Conservation (phyloP, 192 early-diverging fungal species). For the Coemansia sp. region DNA sequence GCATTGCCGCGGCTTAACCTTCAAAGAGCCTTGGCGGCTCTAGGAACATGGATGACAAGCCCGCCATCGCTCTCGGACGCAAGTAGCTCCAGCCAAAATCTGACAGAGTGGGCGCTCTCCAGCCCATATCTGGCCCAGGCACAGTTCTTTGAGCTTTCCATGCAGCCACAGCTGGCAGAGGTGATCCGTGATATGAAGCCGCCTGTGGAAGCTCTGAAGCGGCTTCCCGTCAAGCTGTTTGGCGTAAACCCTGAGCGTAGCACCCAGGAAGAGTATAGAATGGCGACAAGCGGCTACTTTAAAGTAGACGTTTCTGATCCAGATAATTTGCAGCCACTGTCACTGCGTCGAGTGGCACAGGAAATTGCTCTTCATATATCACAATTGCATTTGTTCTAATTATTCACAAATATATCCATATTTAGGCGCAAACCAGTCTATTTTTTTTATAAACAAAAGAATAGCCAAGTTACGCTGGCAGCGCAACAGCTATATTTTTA, state of each 20-base stretch:
- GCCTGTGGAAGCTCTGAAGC: background rate
- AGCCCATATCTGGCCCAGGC: constrained; percentile 29
- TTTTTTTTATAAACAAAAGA: too few species aligned
- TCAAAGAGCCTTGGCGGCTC: constrained; percentile 22
- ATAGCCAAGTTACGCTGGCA: too few species aligned
- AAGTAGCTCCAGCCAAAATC: constrained; percentile 7
- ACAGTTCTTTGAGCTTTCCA: constrained; percentile 28
- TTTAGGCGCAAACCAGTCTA: background rate
- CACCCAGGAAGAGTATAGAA: background rate
- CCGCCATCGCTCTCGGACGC: constrained; percentile 6
- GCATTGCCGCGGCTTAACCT: constrained; percentile 5
- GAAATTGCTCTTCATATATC: constrained; percentile 24
- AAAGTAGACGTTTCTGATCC: constrained; percentile 10
- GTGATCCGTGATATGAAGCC: background rate
- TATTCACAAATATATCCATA: background rate
- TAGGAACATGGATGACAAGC: constrained; percentile 21
- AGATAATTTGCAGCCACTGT: constrained; percentile 9
- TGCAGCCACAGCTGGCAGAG: constrained; percentile 7
- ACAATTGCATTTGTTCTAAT: background rate
- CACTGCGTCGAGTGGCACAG: constrained; percentile 7
- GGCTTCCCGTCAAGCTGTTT: constrained; percentile 23
- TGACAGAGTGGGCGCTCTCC: constrained; percentile 22
- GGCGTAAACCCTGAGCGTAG: constrained; percentile 7
- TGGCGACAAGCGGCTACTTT: constrained; percentile 1
- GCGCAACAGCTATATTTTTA: too few species aligned